Base-by-base conservation (phyloP, 805 yeast species). In the Komagataella phaffii region DNA sequence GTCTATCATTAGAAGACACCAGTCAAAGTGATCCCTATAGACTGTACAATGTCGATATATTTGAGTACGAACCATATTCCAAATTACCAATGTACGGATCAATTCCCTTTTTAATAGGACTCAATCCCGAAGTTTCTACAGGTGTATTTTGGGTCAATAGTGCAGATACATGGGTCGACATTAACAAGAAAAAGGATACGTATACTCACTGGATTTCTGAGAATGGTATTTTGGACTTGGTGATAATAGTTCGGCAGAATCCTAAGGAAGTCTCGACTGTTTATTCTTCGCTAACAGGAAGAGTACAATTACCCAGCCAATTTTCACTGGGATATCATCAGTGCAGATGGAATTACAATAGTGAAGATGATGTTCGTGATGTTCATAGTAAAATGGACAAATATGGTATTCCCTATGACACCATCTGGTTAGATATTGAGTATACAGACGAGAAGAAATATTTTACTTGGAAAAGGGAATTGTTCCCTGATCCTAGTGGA, bases 341-440 rank as follows among this genome's bases (percentile, higher is more conserved):
- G 66, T 91, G 96, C 62, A 77, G 98, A 61, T 93, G 99, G 99
- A 93, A 93, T 64, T 93, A 93, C 68, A 87, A 88, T 62, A 90
- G 85, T 58, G 90, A 87, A 61, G 73, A 74, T 8, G 99, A 93
- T 65, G 91, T 93, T 1, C 65, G 88, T n/a, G 79, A 73, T 6
- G 84, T 93, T 12, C 76, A 77, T 56, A 63, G 72, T 1, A 74
- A 79, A 52, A 83, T 93, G 75, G 98, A 91, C 64, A 71, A 75
- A 53, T 63, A 78, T 58, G 76, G 72, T 47, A 80, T 93, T 53
- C 97, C 98, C 2, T 86, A 82, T 62, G 99, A 93, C 64, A 80
- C 85, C 12, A 85, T 93, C 50, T 93, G 99, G 99, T 74, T 93
- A 45, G 98, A 93, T 65, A 78, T 93, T 49, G 99, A 91, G 62